Percentiles rank a stretch among this genome's conserved stretches.
Evolutionary conservation across 2,329 filamentous ascomycete genomes (phyloP).

Genomic region (Gnomoniopsis smithogilvyi): DNA sequence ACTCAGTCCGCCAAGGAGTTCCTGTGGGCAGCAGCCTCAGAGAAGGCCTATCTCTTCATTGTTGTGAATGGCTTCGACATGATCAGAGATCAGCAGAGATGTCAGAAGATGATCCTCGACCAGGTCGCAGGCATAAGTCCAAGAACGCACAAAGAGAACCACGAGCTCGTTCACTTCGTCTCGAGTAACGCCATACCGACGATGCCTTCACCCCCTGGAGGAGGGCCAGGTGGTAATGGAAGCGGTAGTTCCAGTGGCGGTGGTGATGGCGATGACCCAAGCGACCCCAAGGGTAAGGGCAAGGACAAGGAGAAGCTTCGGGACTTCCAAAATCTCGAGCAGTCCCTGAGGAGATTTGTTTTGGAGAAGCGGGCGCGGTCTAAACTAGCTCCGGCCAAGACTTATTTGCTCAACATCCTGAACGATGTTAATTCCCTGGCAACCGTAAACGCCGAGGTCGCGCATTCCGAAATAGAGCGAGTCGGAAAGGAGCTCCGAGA

Average conservation of each 20-base stretch:
- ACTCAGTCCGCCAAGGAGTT: conserved; percentile 98
- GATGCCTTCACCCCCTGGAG: conserved; percentile 54
- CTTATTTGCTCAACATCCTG: conserved; percentile 90
- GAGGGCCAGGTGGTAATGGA: conserved; percentile 50
- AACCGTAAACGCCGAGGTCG: conserved; percentile 82
- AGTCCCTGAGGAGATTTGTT: conserved; percentile 86
- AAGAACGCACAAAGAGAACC: conserved; percentile 85
- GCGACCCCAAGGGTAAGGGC: conserved; percentile 70
- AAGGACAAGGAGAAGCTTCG: conserved; percentile 85
- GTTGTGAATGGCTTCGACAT: conserved; percentile 97
- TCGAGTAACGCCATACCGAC: conserved; percentile 94
- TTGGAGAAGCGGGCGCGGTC: conserved; percentile 93
- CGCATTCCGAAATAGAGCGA: conserved; percentile 77
- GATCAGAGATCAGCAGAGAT: conserved; percentile 87
- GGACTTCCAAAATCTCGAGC: conserved; percentile 87
- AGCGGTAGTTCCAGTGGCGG: conserved; percentile 52
- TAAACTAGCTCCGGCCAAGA: conserved; percentile 92
- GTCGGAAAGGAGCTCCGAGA: conserved; percentile 77
- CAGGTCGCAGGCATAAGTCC: conserved; percentile 87
- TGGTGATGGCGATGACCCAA: conserved; percentile 53
- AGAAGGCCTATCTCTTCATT: conserved; percentile 99
- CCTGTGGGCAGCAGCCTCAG: conserved; percentile 89
- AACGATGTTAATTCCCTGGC: conserved; percentile 83
- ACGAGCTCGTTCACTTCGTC: conserved; percentile 94
- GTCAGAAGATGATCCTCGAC: conserved; percentile 88